Evolutionary conservation across 2,329 filamentous ascomycete genomes (phyloP).

Genomic region (Talaromyces sp.): DNA sequence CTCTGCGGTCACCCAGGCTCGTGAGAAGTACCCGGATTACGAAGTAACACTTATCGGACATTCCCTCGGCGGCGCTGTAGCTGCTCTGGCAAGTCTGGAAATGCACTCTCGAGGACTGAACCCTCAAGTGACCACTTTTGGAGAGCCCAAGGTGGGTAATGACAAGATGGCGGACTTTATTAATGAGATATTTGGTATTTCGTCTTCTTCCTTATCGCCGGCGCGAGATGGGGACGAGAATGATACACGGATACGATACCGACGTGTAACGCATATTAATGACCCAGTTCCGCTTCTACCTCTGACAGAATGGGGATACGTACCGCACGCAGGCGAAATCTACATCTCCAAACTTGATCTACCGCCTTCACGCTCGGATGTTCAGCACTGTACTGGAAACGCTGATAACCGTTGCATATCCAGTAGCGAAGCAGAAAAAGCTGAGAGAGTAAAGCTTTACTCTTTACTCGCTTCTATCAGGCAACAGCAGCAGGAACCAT

Average conservation of each 20-base stretch:
- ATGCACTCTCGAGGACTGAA: constrained; percentile 70
- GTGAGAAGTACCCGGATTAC: constrained; percentile 62
- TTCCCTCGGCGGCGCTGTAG: constrained; percentile 86
- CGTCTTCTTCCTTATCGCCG: not conserved
- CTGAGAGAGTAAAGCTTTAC: not conserved
- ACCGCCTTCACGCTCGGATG: constrained; percentile 62
- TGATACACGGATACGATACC: constrained; percentile 46
- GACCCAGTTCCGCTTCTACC: constrained; percentile 89
- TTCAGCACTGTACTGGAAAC: constrained; percentile 67
- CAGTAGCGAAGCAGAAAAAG: constrained; percentile 42
- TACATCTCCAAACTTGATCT: constrained; percentile 70
- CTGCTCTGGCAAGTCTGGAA: constrained; percentile 79
- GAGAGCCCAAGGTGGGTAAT: constrained; percentile 68
- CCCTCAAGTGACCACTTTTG: constrained; percentile 81
- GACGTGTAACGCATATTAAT: constrained; percentile 75
- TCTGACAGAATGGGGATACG: constrained; percentile 80
- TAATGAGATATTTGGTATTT: constrained; percentile 47
- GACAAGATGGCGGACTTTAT: constrained; percentile 49
- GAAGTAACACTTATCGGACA: constrained; percentile 78
- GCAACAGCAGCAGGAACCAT: not conserved
- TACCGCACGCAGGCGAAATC: constrained; percentile 79
- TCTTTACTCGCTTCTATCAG: not conserved
- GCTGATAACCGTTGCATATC: constrained; percentile 68
- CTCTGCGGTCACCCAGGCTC: constrained; percentile 57
- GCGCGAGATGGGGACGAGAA: not conserved